phyloP scores from a whole-genome alignment of 2,329 filamentous ascomycete genomes.

The Chlorencoelia australis region DNA sequence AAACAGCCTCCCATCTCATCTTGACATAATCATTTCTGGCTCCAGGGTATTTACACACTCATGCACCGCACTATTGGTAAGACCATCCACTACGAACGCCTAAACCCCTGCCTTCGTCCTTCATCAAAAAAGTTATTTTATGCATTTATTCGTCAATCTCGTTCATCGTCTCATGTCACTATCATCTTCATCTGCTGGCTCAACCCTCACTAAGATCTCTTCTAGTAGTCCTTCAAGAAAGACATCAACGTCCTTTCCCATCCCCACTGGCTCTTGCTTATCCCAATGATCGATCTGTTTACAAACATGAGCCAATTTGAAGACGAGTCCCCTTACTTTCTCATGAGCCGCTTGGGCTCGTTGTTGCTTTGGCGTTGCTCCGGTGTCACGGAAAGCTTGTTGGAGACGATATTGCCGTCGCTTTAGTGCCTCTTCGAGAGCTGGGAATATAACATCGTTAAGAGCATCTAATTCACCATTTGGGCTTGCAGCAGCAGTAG shows the following conservation, averaged over 20 bases:
- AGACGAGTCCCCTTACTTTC: conserved; percentile 68
- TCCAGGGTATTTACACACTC: conserved; percentile 12
- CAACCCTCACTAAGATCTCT: conserved; percentile 84
- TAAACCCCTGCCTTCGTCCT: no score
- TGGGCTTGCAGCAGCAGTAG: conserved; percentile 41
- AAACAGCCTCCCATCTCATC: no score
- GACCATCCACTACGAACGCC: no score
- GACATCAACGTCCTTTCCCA: conserved; percentile 82
- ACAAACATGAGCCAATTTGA: conserved; percentile 73
- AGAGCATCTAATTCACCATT: conserved; percentile 73
- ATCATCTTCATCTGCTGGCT: conserved; percentile 52
- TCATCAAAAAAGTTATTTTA: not conserved
- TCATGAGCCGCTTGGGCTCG: conserved; percentile 68
- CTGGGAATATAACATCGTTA: conserved; percentile 85
- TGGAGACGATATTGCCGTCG: conserved; percentile 55
- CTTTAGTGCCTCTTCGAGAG: conserved; percentile 81
- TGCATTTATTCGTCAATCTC: conserved; percentile 2
- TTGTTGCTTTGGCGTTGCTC: conserved; percentile 50
- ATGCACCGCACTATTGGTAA: no score
- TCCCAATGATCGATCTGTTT: conserved; percentile 87
- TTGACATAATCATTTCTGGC: no score
- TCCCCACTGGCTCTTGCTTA: conserved; percentile 76
- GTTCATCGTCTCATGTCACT: conserved; percentile 16
- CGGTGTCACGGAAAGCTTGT: conserved; percentile 28
- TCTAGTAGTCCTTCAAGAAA: conserved; percentile 90